These are phyloP conservation scores for Moniliophthora roreri DNA, from an alignment of 1,284 basidiomycete species.

Conservation along the genomic window DNA sequence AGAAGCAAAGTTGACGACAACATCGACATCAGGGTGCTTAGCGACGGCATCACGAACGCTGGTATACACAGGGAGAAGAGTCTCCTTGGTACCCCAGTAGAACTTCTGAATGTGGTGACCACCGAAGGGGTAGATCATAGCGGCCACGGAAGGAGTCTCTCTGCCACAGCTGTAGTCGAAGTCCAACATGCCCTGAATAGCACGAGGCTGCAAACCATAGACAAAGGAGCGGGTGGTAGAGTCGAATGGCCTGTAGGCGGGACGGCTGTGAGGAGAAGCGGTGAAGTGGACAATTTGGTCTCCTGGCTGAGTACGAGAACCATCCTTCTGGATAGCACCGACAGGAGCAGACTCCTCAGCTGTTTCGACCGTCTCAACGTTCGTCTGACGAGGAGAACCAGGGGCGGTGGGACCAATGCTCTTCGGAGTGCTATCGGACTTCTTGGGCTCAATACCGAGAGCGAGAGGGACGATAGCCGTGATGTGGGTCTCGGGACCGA, in stretches of 20 bases:
- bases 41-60: slow-evolving; percentile 88
- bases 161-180: slow-evolving; percentile 99
- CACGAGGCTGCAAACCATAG: slow-evolving; percentile 97
- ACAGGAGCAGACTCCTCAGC: no score
- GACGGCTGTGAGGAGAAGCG: slow-evolving; percentile 51
- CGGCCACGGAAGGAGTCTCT: slow-evolving; percentile 90
- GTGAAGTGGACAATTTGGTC: slow-evolving; percentile 92
- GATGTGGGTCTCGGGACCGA: slow-evolving; percentile 98
- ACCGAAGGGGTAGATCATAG: slow-evolving; percentile 99
- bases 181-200: slow-evolving; percentile 99
- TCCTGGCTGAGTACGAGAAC: slow-evolving; percentile 80
- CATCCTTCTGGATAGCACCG: slow-evolving; percentile 78
- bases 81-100: slow-evolving; percentile 99
- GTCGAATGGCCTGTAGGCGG: slow-evolving; percentile 90
- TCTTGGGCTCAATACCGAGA: slow-evolving; percentile 73
- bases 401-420: slow-evolving; percentile 27
- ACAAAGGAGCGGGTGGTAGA: slow-evolving; percentile 92
- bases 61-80: slow-evolving; percentile 96
- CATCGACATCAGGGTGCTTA: slow-evolving; percentile 97
- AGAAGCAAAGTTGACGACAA: slow-evolving; percentile 98
- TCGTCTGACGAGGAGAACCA: slow-evolving; percentile 27
- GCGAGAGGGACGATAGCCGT: slow-evolving; percentile 98
- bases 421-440: slow-evolving; percentile 31
- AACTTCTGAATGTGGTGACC: slow-evolving; percentile 99
- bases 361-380: slow-evolving; percentile 35